Conservation (phyloP, 2,329 filamentous ascomycete species). For the Rosellinia necatrix region DNA sequence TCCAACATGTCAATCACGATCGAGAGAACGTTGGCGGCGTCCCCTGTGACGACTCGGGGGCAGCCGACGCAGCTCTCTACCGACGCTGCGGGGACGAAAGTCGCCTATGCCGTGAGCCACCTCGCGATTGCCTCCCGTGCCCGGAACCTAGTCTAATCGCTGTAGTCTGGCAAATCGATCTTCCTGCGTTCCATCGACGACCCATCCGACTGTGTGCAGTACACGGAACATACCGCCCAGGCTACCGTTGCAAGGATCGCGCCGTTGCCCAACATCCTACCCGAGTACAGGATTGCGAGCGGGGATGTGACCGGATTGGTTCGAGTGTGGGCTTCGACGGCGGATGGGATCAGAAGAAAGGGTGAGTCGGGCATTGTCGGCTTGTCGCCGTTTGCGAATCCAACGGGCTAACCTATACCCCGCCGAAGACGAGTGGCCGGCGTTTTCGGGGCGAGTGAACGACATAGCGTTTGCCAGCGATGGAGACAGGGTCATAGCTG, state of each 20-base stretch:
- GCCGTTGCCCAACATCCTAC: conserved; percentile 66
- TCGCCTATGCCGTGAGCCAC: conserved; percentile 83
- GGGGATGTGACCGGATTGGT: conserved; percentile 86
- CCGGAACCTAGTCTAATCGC: conserved; percentile 12
- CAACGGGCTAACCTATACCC: conserved; percentile 17
- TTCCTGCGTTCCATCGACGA: conserved; percentile 95
- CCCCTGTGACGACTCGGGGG: conserved; percentile 81
- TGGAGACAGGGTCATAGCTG: conserved; percentile 92
- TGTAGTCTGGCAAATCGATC: conserved; percentile 86
- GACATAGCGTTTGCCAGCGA: conserved; percentile 98
- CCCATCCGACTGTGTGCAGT: conserved; percentile 83
- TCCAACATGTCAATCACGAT: conserved; percentile 57
- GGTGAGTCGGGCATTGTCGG: conserved; percentile 44
- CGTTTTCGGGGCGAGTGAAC: conserved; percentile 93
- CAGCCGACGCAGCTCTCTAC: conserved; percentile 87
- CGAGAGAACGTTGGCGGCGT: conserved; percentile 79
- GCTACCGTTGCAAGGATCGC: conserved; percentile 94
- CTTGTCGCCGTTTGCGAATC: not conserved
- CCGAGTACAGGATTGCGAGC: conserved; percentile 82
- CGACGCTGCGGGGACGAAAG: conserved; percentile 86
- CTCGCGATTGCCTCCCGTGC: not conserved
- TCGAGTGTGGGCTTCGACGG: conserved; percentile 89
- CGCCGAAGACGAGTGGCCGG: conserved; percentile 76
- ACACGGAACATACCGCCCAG: conserved; percentile 84
- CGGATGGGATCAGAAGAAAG: conserved; percentile 77